Percentiles rank a stretch among this genome's conserved stretches.
Evolutionary conservation across 1,284 basidiomycete genomes (phyloP).

Genomic region (Sparassis latifolia): DNA sequence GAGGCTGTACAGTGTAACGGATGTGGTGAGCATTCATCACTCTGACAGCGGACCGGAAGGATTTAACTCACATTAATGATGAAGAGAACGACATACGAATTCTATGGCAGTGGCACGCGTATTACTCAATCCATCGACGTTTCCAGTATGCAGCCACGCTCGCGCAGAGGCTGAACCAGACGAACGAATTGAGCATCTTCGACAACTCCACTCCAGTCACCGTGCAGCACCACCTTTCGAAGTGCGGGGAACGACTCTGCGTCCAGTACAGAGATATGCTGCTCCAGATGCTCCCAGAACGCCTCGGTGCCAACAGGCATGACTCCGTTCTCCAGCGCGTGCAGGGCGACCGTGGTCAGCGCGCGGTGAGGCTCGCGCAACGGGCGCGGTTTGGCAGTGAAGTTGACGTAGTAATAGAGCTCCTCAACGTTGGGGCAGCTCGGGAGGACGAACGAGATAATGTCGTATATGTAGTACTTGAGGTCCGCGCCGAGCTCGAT

Average conservation of each 20-base stretch:
- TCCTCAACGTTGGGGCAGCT: slow-evolving; percentile 40
- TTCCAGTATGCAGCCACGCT: slow-evolving; percentile 12
- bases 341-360: slow-evolving; percentile 42
- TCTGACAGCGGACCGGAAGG: too few relatives aligned
- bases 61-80: too few relatives aligned
- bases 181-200: slow-evolving; percentile 10
- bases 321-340: slow-evolving; percentile 39
- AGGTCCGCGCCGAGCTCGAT: slow-evolving; percentile 53
- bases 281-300: slow-evolving; percentile 37
- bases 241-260: slow-evolving; percentile 33
- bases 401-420: slow-evolving; percentile 53
- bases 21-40: too few relatives aligned
- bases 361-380: slow-evolving; percentile 25
- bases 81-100: too few relatives aligned
- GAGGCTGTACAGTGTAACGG: too few relatives aligned
- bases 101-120: not conserved
- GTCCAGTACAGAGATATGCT: slow-evolving; percentile 39
- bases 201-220: slow-evolving; percentile 36
- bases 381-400: slow-evolving; percentile 33
- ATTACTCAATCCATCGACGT: not conserved
- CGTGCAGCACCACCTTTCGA: slow-evolving; percentile 36
- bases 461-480: slow-evolving; percentile 43
- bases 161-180: slow-evolving; percentile 12
- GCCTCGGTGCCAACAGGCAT: slow-evolving; percentile 26
- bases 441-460: slow-evolving; percentile 38